Evolutionary conservation across 2,329 filamentous ascomycete genomes (phyloP).

Genomic region (Clarireedia hainanense): DNA sequence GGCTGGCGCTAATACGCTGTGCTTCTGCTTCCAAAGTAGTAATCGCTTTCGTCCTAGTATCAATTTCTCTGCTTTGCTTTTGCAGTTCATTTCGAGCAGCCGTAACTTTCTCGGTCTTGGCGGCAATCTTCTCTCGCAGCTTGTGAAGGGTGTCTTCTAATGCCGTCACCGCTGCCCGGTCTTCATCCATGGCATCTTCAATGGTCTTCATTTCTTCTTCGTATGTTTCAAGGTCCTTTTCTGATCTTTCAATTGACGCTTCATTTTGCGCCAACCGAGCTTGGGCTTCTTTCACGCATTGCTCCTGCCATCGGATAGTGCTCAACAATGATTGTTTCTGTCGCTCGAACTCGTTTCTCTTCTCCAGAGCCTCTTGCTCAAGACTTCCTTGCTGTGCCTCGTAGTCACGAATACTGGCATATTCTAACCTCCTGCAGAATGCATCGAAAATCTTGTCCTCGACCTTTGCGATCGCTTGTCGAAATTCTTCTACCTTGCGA

Average conservation of each 20-base stretch:
- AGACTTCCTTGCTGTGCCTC: constrained; percentile 87
- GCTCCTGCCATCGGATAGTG: constrained; percentile 49
- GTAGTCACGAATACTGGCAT: constrained; percentile 84
- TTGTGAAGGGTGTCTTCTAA: constrained; percentile 65
- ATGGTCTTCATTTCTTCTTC: constrained; percentile 66
- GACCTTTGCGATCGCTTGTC: constrained; percentile 64
- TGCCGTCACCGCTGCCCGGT: constrained; percentile 69
- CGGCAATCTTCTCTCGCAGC: constrained; percentile 57
- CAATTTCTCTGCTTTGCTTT: constrained; percentile 77
- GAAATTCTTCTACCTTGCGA: constrained; percentile 45
- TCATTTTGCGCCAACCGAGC: constrained; percentile 63
- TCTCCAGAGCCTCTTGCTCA: constrained; percentile 82
- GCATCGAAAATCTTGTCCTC: constrained; percentile 80
- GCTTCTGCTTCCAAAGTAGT: constrained; percentile 74
- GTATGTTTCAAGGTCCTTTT: constrained; percentile 62
- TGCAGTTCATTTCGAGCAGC: constrained; percentile 73
- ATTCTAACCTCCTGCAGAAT: constrained; percentile 84
- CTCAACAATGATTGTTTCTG: constrained; percentile 70
- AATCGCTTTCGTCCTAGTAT: constrained; percentile 66
- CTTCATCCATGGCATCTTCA: constrained; percentile 61
- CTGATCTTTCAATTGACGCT: constrained; percentile 56
- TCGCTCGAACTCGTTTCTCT: constrained; percentile 76
- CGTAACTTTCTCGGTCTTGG: constrained; percentile 68
- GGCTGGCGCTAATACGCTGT: constrained; percentile 74
- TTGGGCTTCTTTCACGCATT: constrained; percentile 48